Conservation (phyloP, 169 alveolate genomes). For the Miamiensis avidus region DNA sequence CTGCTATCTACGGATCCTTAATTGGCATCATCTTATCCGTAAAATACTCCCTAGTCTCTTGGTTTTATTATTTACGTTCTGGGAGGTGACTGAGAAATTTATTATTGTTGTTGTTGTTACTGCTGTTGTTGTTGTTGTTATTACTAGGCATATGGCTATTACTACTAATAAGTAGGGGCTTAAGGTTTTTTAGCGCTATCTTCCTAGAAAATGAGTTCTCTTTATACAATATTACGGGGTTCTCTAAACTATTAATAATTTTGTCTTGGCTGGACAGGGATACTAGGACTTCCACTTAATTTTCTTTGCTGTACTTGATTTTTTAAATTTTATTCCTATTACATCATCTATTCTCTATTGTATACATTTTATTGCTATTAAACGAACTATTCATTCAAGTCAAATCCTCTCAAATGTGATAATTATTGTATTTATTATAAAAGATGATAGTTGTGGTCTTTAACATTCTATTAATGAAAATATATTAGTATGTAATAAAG, state of each 20-base stretch:
- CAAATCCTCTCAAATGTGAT: background rate
- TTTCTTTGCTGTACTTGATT: too few species aligned
- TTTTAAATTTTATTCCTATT: too few species aligned
- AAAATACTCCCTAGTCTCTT: background rate
- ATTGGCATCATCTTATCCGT: background rate
- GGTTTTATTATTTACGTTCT: background rate
- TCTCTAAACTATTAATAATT: too few species aligned
- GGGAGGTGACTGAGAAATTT: background rate
- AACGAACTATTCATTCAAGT: background rate
- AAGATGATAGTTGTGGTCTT: background rate
- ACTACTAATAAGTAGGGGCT: background rate
- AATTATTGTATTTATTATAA: too few species aligned
- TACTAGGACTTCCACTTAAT: too few species aligned
- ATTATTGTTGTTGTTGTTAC: too few species aligned
- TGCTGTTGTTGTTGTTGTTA: too few species aligned
- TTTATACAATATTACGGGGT: background rate
- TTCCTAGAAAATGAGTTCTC: background rate
- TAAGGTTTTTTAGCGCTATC: background rate
- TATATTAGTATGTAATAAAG: too few species aligned
- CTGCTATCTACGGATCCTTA: background rate
- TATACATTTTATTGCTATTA: background rate
- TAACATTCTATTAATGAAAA: background rate
- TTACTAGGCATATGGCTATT: background rate
- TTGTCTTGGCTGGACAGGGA: background rate
- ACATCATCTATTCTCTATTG: background rate